Evolutionary conservation across 345 rosid genomes (phyloP), one percentile per base, ranked within the genome.

Genomic region (Kernera saxatilis): DNA sequence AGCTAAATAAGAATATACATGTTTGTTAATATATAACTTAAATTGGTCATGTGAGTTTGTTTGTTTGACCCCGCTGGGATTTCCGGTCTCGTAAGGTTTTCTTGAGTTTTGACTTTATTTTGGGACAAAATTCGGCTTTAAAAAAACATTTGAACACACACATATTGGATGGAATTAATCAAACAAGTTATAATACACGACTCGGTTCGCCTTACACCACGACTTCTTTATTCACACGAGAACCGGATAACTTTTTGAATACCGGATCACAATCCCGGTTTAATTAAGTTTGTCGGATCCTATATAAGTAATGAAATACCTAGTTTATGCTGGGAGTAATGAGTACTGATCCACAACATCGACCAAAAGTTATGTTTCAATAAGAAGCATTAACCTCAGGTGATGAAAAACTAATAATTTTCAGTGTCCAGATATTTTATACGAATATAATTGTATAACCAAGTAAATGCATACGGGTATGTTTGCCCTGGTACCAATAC

Each of bases 91-190:
- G n/a, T 5, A n/a, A 26, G 26, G 4, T 48, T 66, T 27, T 57
- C 50, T 56, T 65, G 60, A 66, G 30, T 14, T 39, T 39, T 73
- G 77, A 73, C 67, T 66, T 73, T 66, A 61, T 40, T 48, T 30
- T 50, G 15, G 3, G 14, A 65, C 44, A 14, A 65, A 65, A 46
- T 43, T 55, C 58, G 43, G 60, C 66, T 19, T 27, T 8, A 63
- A 26, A 63, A 63, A 26, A 63, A 45, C 68, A 12, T 45, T 30
- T 64, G 33, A 65, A 36, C 35, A 72, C 55, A 40, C 30, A 19
- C 6, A 52, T 15, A 10, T 43, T 63, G 70, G 60, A 65, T 63
- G 70, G 60, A 65, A 73, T 37, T 19, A 65, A 73, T 46, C 59
- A 65, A 65, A 73, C 27, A 56, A 18, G 35, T 45, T 25, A 17